Evolutionary conservation across 306 rosid species (phyloP).

Genomic region (Sicyos edulis): DNA sequence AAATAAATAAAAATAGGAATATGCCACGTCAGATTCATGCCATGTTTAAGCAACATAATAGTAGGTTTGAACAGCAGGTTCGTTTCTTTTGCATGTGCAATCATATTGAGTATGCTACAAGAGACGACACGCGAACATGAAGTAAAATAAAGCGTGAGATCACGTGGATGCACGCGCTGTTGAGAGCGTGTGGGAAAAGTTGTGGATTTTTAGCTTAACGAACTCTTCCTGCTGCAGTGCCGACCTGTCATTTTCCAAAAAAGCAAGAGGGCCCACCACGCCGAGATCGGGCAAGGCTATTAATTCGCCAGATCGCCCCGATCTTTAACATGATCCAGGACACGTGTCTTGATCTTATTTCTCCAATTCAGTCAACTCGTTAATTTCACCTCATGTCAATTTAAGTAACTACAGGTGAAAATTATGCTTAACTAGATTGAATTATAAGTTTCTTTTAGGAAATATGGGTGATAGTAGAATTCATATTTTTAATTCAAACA

Average conservation of each 20-base stretch:
- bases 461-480: too few relatives aligned
- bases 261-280: constrained; percentile 9
- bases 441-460: too few relatives aligned
- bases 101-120: constrained; percentile 22
- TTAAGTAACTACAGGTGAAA: too few relatives aligned
- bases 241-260: constrained; percentile 15
- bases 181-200: neutral
- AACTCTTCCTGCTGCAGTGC: too few relatives aligned
- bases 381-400: too few relatives aligned
- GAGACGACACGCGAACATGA: neutral
- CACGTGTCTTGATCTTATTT: neutral
- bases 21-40: constrained; percentile 12
- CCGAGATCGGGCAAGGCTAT: constrained; percentile 16
- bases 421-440: too few relatives aligned
- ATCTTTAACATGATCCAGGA: neutral
- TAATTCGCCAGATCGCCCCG: constrained; percentile 11
- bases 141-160: neutral
- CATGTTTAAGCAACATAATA: constrained; percentile 5
- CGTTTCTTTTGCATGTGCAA: constrained; percentile 19
- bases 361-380: neutral
- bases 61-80: constrained; percentile 9
- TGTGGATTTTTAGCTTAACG: too few relatives aligned
- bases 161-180: neutral
- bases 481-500: too few relatives aligned
- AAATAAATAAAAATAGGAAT: neutral